Percentiles rank a stretch among this genome's conserved stretches.
phyloP scores from a whole-genome alignment of 306 rosid genomes.

The Castanea mollissima region DNA sequence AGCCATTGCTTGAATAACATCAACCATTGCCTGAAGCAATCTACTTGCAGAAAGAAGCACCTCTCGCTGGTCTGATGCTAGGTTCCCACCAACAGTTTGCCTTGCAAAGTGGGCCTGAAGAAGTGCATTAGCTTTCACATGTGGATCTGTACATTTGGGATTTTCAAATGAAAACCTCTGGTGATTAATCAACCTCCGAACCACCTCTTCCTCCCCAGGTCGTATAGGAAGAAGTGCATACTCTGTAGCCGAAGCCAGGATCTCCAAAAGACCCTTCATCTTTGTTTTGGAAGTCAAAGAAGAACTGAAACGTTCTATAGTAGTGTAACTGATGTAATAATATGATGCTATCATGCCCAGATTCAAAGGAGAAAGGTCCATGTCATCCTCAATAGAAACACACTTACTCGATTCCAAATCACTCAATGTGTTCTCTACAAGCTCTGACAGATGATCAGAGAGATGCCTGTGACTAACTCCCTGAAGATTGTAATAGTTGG shows the following conservation, averaged over 20 bases:
- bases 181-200: conserved; percentile 80
- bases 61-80: conserved; percentile 80
- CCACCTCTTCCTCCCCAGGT: conserved; percentile 88
- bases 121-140: conserved; percentile 80
- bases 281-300: conserved; percentile 77
- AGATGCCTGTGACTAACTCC: conserved; percentile 95
- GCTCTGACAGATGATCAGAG: conserved; percentile 90
- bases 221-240: conserved; percentile 82
- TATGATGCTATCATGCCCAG: conserved; percentile 92
- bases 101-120: conserved; percentile 95
- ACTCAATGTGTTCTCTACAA: conserved; percentile 77
- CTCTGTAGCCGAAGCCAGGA: conserved; percentile 85
- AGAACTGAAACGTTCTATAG: conserved; percentile 85
- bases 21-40: conserved; percentile 91
- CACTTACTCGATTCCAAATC: conserved; percentile 89
- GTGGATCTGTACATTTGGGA: conserved; percentile 79
- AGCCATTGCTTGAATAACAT: conserved; percentile 92
- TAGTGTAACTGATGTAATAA: conserved; percentile 80
- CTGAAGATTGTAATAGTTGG: conserved; percentile 92
- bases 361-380: conserved; percentile 79
- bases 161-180: conserved; percentile 85
- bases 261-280: conserved; percentile 90
- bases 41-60: conserved; percentile 81
- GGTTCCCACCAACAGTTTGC: conserved; percentile 77
- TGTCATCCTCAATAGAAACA: conserved; percentile 68